Conservation (phyloP, 2,329 filamentous ascomycete species). For the Annulohypoxylon truncatum region DNA sequence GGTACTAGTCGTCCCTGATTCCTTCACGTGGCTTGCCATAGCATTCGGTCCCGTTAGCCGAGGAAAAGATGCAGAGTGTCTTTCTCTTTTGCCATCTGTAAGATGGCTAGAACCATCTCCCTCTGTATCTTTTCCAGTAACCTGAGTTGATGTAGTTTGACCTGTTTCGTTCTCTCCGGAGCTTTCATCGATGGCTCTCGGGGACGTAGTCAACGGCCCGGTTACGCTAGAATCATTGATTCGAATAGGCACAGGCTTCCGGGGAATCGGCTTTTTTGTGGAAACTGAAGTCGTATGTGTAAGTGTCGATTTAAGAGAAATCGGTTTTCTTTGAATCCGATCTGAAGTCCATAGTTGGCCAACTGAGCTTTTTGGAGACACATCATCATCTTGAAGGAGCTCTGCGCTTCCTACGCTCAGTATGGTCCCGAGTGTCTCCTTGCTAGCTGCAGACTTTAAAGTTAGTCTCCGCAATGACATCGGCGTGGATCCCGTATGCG, state of each 20-base stretch:
- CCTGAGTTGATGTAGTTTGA: not conserved
- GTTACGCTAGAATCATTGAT: not conserved
- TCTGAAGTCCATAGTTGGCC: slow-evolving; percentile 13
- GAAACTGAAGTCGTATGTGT: slow-evolving; percentile 47
- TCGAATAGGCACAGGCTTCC: slow-evolving; percentile 49
- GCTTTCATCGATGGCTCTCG: not conserved
- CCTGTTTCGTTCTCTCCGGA: not conserved
- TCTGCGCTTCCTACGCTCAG: slow-evolving; percentile 62
- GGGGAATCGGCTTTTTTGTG: slow-evolving; percentile 47
- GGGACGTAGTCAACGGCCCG: not conserved
- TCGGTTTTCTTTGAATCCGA: slow-evolving; percentile 29
- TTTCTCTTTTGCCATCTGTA: slow-evolving; percentile 27
- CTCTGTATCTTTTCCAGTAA: not conserved
- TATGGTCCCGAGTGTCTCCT: slow-evolving; percentile 62
- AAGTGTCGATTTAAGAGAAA: slow-evolving; percentile 40
- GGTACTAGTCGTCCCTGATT: slow-evolving; percentile 36
- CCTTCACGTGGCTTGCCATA: slow-evolving; percentile 46
- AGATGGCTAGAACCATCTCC: slow-evolving; percentile 4
- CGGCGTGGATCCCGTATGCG: slow-evolving; percentile 51
- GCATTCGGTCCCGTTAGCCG: slow-evolving; percentile 43
- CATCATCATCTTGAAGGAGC: slow-evolving; percentile 43
- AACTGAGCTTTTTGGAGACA: slow-evolving; percentile 13
- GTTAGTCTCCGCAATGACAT: slow-evolving; percentile 53
- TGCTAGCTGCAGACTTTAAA: slow-evolving; percentile 56
- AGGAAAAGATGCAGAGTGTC: slow-evolving; percentile 19